Evolutionary conservation across 2,329 filamentous ascomycete species (phyloP).

Genomic region (Claviceps pazoutovae): DNA sequence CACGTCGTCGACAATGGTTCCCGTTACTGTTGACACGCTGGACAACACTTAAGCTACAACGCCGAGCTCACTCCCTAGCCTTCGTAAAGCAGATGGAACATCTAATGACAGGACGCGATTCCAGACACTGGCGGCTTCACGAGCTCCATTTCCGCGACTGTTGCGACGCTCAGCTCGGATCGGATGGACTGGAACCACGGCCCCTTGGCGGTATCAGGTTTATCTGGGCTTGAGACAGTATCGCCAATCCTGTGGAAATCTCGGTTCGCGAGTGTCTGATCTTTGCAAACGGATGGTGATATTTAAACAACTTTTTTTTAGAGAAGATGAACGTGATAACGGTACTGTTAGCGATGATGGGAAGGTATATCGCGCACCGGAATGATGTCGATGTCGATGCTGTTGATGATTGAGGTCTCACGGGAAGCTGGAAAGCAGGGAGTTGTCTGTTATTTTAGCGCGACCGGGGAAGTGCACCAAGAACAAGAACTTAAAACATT

Average conservation of each 20-base stretch:
- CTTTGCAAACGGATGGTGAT: not conserved
- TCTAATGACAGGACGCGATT: conserved; percentile 8
- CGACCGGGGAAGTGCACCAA: not conserved
- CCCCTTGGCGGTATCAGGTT: not conserved
- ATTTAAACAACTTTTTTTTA: not conserved
- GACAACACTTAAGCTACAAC: conserved; percentile 8
- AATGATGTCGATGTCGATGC: not conserved
- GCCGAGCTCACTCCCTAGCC: conserved; percentile 2
- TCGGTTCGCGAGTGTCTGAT: not conserved
- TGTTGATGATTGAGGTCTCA: conserved; percentile 3
- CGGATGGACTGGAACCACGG: not conserved
- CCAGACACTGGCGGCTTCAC: conserved; percentile 13
- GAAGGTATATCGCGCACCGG: not conserved
- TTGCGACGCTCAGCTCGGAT: conserved; percentile 7
- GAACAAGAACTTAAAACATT: not conserved
- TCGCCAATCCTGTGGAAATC: not conserved
- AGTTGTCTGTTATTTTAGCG: not conserved
- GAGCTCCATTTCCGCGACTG: conserved; percentile 27
- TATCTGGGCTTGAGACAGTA: not conserved
- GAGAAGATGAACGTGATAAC: not conserved
- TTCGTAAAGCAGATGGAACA: not conserved
- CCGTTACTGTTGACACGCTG: conserved; percentile 1
- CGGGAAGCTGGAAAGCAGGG: not conserved
- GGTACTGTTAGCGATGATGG: not conserved
- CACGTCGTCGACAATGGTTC: conserved; percentile 8